A percentile compares a stretch with the other conserved stretches of the same genome.
Conservation (phyloP, 768 basidiomycete species). For the Leccinum arenicola region DNA sequence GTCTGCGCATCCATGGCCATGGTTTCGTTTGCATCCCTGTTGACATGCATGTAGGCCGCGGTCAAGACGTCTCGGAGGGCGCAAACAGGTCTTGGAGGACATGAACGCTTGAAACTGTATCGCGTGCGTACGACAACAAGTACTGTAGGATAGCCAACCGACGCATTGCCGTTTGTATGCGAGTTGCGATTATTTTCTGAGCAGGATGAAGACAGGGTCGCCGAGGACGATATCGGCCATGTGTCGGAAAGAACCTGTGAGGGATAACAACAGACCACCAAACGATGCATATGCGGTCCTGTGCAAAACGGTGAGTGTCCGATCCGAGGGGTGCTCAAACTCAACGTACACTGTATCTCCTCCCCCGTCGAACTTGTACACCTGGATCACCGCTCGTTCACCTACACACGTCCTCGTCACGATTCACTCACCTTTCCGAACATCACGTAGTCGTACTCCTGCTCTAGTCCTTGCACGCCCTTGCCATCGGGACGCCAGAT, state of each 20-base stretch:
- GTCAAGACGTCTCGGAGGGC: constrained; percentile 21
- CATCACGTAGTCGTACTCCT: constrained; percentile 99
- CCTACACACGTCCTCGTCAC: not conserved
- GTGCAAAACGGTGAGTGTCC: constrained; percentile 2
- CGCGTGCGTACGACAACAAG: not conserved
- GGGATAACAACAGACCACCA: constrained; percentile 91
- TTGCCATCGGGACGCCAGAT: constrained; percentile 87
- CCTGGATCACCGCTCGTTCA: constrained; percentile 43
- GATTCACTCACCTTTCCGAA: constrained; percentile 77
- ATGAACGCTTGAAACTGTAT: constrained; percentile 4
- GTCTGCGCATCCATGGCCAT: not conserved
- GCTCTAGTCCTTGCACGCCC: constrained; percentile 77
- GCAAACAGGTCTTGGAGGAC: constrained; percentile 9
- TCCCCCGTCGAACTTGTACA: constrained; percentile 95
- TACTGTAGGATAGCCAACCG: constrained; percentile 8
- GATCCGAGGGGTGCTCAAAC: not conserved
- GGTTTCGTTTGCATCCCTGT: not conserved
- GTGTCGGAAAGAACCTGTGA: constrained; percentile 91
- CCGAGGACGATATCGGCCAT: constrained; percentile 90
- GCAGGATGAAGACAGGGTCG: constrained; percentile 86
- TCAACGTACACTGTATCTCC: constrained; percentile 72
- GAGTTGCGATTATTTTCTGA: constrained; percentile 57
- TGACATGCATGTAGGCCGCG: constrained; percentile 11
- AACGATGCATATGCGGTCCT: constrained; percentile 97
- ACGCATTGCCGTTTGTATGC: not conserved